Conservation (phyloP, 768 basidiomycete species). For the Russula sp. region DNA sequence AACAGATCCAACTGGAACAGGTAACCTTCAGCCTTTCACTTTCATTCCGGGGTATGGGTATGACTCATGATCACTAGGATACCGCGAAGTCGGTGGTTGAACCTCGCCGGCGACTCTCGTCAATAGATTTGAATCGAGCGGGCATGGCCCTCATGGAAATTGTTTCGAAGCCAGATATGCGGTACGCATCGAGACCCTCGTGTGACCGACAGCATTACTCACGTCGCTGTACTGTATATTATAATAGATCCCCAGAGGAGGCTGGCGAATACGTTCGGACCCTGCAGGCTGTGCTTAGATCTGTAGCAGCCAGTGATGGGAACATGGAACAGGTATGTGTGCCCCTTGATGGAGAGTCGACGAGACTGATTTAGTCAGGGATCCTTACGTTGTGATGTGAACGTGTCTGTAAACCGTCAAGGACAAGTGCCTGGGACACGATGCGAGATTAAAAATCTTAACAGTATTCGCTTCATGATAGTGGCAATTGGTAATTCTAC, state of each 20-base stretch:
- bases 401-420: conserved; percentile 79
- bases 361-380: conserved; percentile 52
- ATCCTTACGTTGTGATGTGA: conserved; percentile 91
- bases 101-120: conserved; percentile 48
- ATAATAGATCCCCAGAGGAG: conserved; percentile 72
- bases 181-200: conserved; percentile 36
- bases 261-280: conserved; percentile 82
- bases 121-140: conserved; percentile 87
- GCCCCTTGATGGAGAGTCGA: conserved; percentile 7
- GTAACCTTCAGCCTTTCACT: conserved; percentile 35
- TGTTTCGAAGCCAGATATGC: conserved; percentile 89
- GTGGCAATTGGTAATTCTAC: conserved; percentile 67
- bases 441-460: conserved; percentile 96
- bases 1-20: conserved; percentile 96
- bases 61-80: conserved; percentile 52
- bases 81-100: conserved; percentile 81
- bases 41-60: background rate
- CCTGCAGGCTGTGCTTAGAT: conserved; percentile 75
- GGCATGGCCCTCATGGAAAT: conserved; percentile 93
- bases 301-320: conserved; percentile 86
- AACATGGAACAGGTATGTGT: conserved; percentile 91
- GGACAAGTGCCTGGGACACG: conserved; percentile 70
- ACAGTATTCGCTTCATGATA: conserved; percentile 81
- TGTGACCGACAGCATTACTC: background rate
- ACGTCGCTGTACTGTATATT: background rate